Percentiles rank a stretch among this genome's conserved stretches.
These are phyloP conservation scores for Xylariaceae sp. DNA, from an alignment of 2,329 filamentous ascomycete genomes.

Conservation along the genomic window DNA sequence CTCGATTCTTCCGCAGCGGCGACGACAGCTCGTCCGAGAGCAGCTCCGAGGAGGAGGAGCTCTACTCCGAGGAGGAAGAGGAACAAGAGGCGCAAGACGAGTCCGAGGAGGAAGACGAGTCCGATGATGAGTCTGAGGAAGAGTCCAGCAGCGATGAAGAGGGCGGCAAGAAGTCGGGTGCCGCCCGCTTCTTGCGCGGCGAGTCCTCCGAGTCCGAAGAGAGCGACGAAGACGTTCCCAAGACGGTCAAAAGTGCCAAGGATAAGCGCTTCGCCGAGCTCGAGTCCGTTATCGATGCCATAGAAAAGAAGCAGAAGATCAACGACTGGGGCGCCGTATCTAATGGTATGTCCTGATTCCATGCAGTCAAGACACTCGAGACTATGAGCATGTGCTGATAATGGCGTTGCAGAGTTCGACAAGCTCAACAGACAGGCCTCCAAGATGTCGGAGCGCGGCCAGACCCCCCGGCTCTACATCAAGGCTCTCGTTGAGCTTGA, in stretches of 20 bases:
- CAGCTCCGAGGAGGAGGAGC: conserved; percentile 93
- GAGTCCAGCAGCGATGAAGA: conserved; percentile 57
- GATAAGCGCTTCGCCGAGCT: conserved; percentile 95
- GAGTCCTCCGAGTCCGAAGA: conserved; percentile 70
- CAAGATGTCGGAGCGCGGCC: conserved; percentile 70
- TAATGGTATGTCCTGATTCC: conserved; percentile 52
- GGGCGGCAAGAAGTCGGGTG: conserved; percentile 59
- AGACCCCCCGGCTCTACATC: conserved; percentile 84
- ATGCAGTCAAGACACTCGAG: too few relatives aligned
- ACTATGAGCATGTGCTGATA: not conserved
- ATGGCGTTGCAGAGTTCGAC: conserved; percentile 65
- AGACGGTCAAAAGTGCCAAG: conserved; percentile 93
- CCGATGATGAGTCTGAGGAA: conserved; percentile 43
- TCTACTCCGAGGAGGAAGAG: conserved; percentile 75
- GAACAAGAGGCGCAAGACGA: conserved; percentile 46
- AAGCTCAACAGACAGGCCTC: conserved; percentile 82
- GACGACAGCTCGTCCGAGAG: conserved; percentile 91
- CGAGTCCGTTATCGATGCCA: conserved; percentile 78
- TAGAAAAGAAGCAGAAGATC: conserved; percentile 96
- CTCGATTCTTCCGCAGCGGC: conserved; percentile 92
- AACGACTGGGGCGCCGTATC: conserved; percentile 94
- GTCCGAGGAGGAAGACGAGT: conserved; percentile 43
- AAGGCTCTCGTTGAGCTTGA: conserved; percentile 90
- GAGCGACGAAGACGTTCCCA: conserved; percentile 78
- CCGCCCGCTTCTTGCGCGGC: conserved; percentile 75